These are phyloP conservation scores for Chrysoporthe puriensis DNA, from an alignment of 2,329 filamentous ascomycete species.

Conservation along the genomic window DNA sequence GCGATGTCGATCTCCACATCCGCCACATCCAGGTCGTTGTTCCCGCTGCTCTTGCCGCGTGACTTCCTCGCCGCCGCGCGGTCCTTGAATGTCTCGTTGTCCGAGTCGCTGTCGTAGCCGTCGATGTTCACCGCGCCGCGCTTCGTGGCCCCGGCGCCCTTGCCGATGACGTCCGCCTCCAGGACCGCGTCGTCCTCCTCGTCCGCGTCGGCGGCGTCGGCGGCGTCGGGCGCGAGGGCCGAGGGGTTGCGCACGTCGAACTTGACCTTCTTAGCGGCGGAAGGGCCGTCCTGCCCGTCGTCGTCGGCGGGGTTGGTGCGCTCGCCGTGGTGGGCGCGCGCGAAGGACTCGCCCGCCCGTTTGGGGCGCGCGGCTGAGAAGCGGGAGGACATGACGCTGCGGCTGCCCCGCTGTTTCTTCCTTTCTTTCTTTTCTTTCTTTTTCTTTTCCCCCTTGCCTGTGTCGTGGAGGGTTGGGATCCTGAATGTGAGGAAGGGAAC, in stretches of 20 bases:
- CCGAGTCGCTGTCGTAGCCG: constrained; percentile 93
- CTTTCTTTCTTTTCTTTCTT: neutral
- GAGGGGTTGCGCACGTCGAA: constrained; percentile 97
- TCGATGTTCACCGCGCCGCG: constrained; percentile 95
- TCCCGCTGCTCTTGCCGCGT: constrained; percentile 40
- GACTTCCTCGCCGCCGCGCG: constrained; percentile 65
- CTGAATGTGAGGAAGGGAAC: neutral
- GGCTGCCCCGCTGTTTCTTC: neutral
- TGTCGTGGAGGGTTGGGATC: neutral
- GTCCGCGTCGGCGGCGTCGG: constrained; percentile 73
- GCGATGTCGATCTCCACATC: constrained; percentile 55
- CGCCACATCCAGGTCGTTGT: constrained; percentile 33
- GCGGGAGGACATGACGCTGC: constrained; percentile 55
- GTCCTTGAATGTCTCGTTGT: constrained; percentile 84
- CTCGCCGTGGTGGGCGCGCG: constrained; percentile 71
- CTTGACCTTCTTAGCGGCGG: constrained; percentile 73
- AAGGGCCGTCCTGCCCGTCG: constrained; percentile 35
- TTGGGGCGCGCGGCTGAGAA: constrained; percentile 76
- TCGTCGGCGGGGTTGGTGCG: constrained; percentile 41
- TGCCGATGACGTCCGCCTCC: constrained; percentile 91
- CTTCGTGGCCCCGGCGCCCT: constrained; percentile 74
- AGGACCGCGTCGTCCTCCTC: constrained; percentile 65
- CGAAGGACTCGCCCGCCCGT: constrained; percentile 80
- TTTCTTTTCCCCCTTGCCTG: neutral
- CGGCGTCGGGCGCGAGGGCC: constrained; percentile 80